Evolutionary conservation across 2,329 filamentous ascomycete genomes (phyloP).

Genomic region (Plenodomus biglobosus): DNA sequence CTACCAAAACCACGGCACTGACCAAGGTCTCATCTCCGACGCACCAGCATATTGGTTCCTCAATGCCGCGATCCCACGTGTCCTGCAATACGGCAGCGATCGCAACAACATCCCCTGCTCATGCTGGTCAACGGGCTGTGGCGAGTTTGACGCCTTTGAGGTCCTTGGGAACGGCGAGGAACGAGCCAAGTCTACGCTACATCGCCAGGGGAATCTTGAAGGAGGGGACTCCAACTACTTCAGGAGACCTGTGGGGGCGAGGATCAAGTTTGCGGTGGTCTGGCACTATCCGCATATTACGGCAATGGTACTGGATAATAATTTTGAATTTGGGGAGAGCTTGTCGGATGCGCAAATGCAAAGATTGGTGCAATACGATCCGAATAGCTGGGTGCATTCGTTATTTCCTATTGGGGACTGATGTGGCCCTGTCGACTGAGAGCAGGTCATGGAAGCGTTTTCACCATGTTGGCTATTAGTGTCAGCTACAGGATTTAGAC

Average conservation of each 20-base stretch:
- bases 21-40: slow-evolving; percentile 55
- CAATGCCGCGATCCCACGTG: slow-evolving; percentile 71
- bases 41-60: slow-evolving; percentile 77
- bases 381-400: slow-evolving; percentile 42
- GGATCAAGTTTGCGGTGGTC: slow-evolving; percentile 62
- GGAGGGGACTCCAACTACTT: slow-evolving; percentile 74
- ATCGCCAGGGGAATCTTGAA: slow-evolving; percentile 56
- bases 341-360: slow-evolving; percentile 41
- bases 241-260: slow-evolving; percentile 60
- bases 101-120: slow-evolving; percentile 57
- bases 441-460: background rate
- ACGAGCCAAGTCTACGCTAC: slow-evolving; percentile 70
- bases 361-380: slow-evolving; percentile 40
- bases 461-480: background rate
- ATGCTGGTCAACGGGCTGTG: slow-evolving; percentile 71
- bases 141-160: slow-evolving; percentile 76
- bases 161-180: slow-evolving; percentile 65
- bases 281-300: slow-evolving; percentile 39
- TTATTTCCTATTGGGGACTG: slow-evolving; percentile 42
- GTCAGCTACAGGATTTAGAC: background rate
- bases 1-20: slow-evolving; percentile 33
- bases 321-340: slow-evolving; percentile 41
- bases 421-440: slow-evolving; percentile 1
- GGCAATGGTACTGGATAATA: slow-evolving; percentile 41
- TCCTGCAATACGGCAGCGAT: slow-evolving; percentile 64